Evolutionary conservation across 257 asterid genomes (phyloP), one percentile per base, ranked within the genome.

Genomic region (Scutellaria baicalensis): DNA sequence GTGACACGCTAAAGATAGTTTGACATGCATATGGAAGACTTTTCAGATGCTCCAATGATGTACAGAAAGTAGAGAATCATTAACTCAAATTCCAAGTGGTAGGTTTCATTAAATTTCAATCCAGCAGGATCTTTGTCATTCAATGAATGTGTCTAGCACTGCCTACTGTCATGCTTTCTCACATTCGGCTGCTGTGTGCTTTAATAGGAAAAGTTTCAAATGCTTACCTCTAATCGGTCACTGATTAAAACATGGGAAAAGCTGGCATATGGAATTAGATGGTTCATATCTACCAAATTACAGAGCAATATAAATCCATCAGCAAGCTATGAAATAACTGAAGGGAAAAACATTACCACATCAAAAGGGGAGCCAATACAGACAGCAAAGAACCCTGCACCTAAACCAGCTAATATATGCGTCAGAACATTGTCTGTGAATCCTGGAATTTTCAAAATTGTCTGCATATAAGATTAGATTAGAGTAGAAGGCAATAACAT

Each of bases 371-470:
- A 92, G 78, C 98, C 98, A 61, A 92, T 79, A 75, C 89, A 88
- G 81, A 89, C 98, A 68, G 96, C 98, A 83, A 92, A 92, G 74
- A 92, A 89, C 20, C 98, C 98, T 54, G 98, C 98, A 74, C 96
- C 98, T 71, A 86, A 78, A 78, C 98, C 98, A 81, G 96, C 95
- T 68, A 92, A 81, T 48, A 88, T 80, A 65, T 92, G 98, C 36
- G 96, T 89, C 77, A 88, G 75, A 70, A 80, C 77, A 80, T 69
- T 84, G 85, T 89, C 96, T 14, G 91, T 75, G 82, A 89, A 89
- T 74, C 96, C 98, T 43, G 96, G 95, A 75, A 92, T 59, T 71
- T 38, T 78, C 82, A 89, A 72, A 77, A 92, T 76, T 69, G 78
- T 81, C 98, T 92, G 93, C 79, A 78, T n/a, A 67, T 58, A 67